Base-by-base conservation (phyloP, 2,329 filamentous ascomycete genomes). In the Aureobasidium sp. region DNA sequence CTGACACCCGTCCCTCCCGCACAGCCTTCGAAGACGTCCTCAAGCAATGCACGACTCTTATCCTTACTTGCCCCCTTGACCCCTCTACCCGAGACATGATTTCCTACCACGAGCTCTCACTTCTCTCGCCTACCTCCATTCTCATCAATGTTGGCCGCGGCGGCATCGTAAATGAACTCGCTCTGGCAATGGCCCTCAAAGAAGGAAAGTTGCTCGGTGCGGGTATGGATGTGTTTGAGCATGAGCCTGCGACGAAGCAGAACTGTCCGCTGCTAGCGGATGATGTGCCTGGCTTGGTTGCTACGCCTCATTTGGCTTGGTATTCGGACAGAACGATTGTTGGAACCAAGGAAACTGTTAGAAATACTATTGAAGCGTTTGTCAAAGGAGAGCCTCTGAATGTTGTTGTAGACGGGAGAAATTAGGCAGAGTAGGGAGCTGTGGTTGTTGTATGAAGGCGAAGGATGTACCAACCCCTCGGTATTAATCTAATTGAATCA, bases 291-390 rank as follows among this genome's bases (percentile, higher is more conserved):
- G 82, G 82, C 63, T 68, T 84, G 63, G 76, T 81, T 0, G 65
- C 81, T 44, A 80, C 74, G 53, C 80, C 81, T n/a, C 81, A 84
- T 70, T 64, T 82, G 42, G 81, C 82, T 1, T 84, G 81, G 81
- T 78, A 76, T 64, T 76, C 79, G 1, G 73, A 75, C 50, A 75
- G 71, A 64, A 82, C 79, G 5, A 71, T 79, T 62, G 70, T 74
- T 47, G 81, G 78, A 42, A 74, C 81, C 45, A 72, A 74, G 13
- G 68, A 70, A 34, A 74, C 77, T 16, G 64, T 79, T 41, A 79
- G 76, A 65, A 69, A 73, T 39, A 82, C 79, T 37, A 71, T 82
- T 10, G 80, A 82, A 66, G 74, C 65, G 1, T 81, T 76, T 71
- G 71, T 70, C 30, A 68, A 63, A 60, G 79, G 72, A 59, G 75